phyloP scores from a whole-genome alignment of 164 flowering plant species.

The Vitis vinifera region ASM3070453v1 NC_081809.1:23751501-23752000 shows the following conservation, averaged over 20 bases:
- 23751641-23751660: no score
- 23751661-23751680: no score
- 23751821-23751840: slow-evolving; percentile 75
- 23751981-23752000: slow-evolving; percentile 60
- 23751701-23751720: no score
- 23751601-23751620: no score
- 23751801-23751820: slow-evolving; percentile 86
- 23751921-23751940: slow-evolving; percentile 59
- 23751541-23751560: no score
- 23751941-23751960: slow-evolving; percentile 93
- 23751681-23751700: no score
- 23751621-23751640: no score
- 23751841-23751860: slow-evolving; percentile 93
- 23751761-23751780: slow-evolving; percentile 33
- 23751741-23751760: background rate
- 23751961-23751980: slow-evolving; percentile 80
- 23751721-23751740: background rate
- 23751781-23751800: slow-evolving; percentile 84
- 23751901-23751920: slow-evolving; percentile 89
- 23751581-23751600: no score
- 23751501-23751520: background rate
- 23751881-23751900: slow-evolving; percentile 79
- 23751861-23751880: slow-evolving; percentile 85
- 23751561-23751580: no score
- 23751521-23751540: no score